Conservation (phyloP, 2,329 filamentous ascomycete genomes). For the Diaporthe helianthi region DNA sequence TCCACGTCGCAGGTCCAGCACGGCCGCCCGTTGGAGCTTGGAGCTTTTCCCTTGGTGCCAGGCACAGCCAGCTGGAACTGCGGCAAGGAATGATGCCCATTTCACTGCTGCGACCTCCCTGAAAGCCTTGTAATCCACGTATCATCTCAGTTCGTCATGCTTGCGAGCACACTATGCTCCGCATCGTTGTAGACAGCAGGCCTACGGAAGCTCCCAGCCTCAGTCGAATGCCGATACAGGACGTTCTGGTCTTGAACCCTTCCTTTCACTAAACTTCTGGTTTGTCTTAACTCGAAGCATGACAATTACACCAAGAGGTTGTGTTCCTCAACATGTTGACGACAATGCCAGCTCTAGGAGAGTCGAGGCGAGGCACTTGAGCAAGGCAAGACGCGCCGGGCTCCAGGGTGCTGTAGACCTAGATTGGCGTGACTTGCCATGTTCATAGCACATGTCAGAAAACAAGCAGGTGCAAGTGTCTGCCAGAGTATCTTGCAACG, state of each 20-base stretch:
- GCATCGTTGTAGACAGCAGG: neutral
- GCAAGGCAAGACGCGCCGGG: conserved; percentile 1
- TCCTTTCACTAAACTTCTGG: neutral
- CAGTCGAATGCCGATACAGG: neutral
- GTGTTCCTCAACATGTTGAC: neutral
- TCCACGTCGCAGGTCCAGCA: neutral
- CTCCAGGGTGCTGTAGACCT: neutral
- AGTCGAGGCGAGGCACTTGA: neutral
- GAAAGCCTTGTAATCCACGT: too few species aligned
- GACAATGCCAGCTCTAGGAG: neutral
- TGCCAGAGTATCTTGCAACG: neutral
- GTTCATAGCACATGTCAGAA: neutral
- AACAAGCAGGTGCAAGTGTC: neutral
- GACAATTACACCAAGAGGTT: neutral
- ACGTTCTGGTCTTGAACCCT: too few species aligned
- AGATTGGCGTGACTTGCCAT: neutral
- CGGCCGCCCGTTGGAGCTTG: neutral
- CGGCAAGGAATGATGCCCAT: neutral
- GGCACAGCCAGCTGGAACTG: neutral
- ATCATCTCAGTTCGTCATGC: neutral
- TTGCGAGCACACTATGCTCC: neutral
- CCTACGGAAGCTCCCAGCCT: neutral
- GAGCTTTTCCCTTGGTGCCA: neutral
- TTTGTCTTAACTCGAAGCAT: neutral
- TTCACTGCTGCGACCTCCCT: neutral